Base-by-base conservation (phyloP, 1,284 basidiomycete species). In the Pseudozyma thailandica region DNA sequence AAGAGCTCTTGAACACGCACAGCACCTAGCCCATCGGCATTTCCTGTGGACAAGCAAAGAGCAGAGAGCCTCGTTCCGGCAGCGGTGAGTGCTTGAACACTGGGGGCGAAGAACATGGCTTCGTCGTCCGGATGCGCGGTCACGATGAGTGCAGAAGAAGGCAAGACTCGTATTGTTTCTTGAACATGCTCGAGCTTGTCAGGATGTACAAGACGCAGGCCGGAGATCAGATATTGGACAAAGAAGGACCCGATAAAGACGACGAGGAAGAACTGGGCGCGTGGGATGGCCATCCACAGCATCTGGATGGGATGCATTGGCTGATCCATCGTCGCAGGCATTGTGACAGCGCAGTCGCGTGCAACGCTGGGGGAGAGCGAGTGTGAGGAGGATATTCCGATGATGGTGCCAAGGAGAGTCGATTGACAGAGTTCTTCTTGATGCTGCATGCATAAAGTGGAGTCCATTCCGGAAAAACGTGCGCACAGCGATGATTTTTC, bases 121-220 rank as follows among this genome's bases (percentile, higher is more conserved):
- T 95, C 93, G 80, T 95, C 93, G 80, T 95, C 93, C 2, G 92
- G 92, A 77, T 94, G 92, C 10, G 92, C 92, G 0, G 91, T 93
- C 42, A 94, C 84, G 2, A 94, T 79, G 25, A 94, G 85, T 7
- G 61, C 78, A 3, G 70, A 56, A 0, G 42, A 47, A 12, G 70
- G 70, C 5, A 72, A 30, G 3, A 58, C 33, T 12, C 51, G 56
- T 18, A 47, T 39, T 1, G 43, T 44, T 30, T 45, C 48, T 8
- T 46, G 16, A 3, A 43, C 7, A 7, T 55, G 27, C 5, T 37
- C 25, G 1, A 44, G 16, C 28, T 52, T 44, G 61, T 64, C 52
- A n/a, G 39, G 10, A 27, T 47, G 30, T 27, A 51, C 31, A 23
- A 49, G 37, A 2, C 68, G 68, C 6, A 71, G 18, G 10, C 68